phyloP scores from a whole-genome alignment of 78 protist species.

The Dictyostelium citrinum region DNA sequence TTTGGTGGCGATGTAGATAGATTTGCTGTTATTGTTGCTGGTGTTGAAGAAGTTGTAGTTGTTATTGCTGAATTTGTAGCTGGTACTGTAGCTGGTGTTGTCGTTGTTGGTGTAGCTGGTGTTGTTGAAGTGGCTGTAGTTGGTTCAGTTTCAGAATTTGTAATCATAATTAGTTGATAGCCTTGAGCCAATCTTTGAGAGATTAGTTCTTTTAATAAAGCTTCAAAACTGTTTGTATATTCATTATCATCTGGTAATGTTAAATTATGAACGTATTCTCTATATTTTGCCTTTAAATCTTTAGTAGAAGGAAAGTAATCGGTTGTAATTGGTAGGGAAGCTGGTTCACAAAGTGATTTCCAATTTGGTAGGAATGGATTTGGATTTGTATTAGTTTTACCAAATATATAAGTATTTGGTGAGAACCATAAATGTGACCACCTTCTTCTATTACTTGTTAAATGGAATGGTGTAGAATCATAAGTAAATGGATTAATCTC shows the following conservation, averaged over 20 bases:
- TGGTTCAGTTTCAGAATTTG: neutral
- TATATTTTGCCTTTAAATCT: conserved; percentile 55
- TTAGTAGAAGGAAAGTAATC: conserved; percentile 70
- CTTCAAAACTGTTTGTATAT: conserved; percentile 57
- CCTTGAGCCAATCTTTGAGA: conserved; percentile 79
- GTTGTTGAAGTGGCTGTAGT: neutral
- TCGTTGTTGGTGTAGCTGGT: neutral
- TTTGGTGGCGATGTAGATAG: neutral
- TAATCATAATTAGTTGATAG: conserved; percentile 66
- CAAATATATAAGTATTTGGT: conserved; percentile 68
- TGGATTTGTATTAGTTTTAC: conserved; percentile 64
- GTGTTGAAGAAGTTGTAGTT: neutral
- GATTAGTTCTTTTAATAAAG: conserved; percentile 60
- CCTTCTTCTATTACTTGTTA: conserved; percentile 63
- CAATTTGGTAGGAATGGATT: conserved; percentile 80
- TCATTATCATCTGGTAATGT: conserved; percentile 70
- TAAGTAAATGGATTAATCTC: conserved; percentile 56
- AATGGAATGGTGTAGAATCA: conserved; percentile 54
- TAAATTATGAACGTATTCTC: conserved; percentile 55
- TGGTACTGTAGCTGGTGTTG: neutral
- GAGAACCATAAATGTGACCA: conserved; percentile 79
- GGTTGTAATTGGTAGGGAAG: conserved; percentile 77
- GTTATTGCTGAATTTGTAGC: neutral
- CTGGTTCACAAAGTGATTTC: conserved; percentile 81
- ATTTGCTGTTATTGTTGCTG: neutral